Evolutionary conservation across 192 early-diverging fungal species (phyloP), one percentile per base, ranked within the genome.

Genomic region (Coemansia biformis): DNA sequence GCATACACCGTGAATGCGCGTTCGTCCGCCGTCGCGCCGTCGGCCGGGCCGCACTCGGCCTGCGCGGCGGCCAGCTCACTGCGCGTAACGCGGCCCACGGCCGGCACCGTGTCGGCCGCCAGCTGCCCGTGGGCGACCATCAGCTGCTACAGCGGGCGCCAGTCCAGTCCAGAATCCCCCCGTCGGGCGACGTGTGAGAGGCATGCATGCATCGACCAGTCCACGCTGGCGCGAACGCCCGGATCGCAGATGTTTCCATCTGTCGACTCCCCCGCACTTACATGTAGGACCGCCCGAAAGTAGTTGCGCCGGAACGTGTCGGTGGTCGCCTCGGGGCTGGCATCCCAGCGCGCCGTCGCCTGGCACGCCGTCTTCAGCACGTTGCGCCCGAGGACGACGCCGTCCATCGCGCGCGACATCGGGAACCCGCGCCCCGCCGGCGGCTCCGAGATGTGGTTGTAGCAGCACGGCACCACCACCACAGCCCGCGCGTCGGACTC

Each of bases 391-490:
- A 90, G 43, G 12, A 53, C 37, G 9, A 67, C 50, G 32, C 53
- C 59, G 4, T 10, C 24, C 29, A 55, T 43, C 11, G 14, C 54
- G 1, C 18, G 35, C 9, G 46, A 66, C 30, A 52, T 34, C n/a
- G 71, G 49, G 32, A 78, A 64, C 33, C 67, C 63, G 7, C 50
- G 48, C 12, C 9, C 31, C 8, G 17, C 38, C 1, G 22, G 35
- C 8, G 33, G 41, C 48, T 89, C 86, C 0, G 86, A 75, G 13
- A 93, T 66, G 52, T 72, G 76, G 66, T 94, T 88, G 59, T 94
- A 92, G 65, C 91, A 94, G 76, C 91, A 91, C 9, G 86, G 84
- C 10, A 89, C 86, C 37, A 78, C 74, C 12, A 83, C 84, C 29
- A 89, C 55, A 12, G 71, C 67, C 9, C 61, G 67, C 8, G 81